Conservation (phyloP, 2,329 filamentous ascomycete species). For the Aureobasidium pullulans region DNA sequence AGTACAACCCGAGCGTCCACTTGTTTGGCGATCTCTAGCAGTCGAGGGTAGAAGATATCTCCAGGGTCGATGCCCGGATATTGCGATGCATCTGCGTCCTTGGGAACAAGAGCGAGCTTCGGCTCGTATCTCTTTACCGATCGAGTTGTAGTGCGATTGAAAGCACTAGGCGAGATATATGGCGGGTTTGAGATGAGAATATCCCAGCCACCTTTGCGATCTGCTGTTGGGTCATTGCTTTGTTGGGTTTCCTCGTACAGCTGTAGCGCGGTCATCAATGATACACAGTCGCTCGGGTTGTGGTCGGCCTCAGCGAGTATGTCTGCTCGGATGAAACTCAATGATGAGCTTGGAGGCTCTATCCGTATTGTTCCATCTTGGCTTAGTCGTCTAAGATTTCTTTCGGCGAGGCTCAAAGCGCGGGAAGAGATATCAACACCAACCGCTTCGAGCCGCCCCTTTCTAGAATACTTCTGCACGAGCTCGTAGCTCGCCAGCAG, state of each 20-base stretch:
- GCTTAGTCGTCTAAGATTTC: slow-evolving; percentile 44
- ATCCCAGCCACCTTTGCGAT: slow-evolving; percentile 31
- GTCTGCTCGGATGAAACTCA: slow-evolving; percentile 29
- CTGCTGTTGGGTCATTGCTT: no score
- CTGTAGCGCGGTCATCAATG: not conserved
- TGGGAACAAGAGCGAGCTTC: slow-evolving; percentile 65
- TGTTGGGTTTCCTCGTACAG: not conserved
- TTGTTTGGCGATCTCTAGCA: slow-evolving; percentile 49
- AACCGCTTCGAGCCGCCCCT: slow-evolving; percentile 41
- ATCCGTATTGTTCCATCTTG: not conserved
- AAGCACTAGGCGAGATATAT: slow-evolving; percentile 66
- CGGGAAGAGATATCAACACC: slow-evolving; percentile 66
- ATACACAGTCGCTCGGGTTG: not conserved
- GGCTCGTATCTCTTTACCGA: slow-evolving; percentile 82
- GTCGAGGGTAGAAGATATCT: slow-evolving; percentile 60
- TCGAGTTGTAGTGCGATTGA: slow-evolving; percentile 54
- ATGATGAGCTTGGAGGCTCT: no score
- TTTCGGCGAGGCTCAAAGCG: slow-evolving; percentile 58
- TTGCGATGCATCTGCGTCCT: slow-evolving; percentile 20
- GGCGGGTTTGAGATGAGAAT: slow-evolving; percentile 84
- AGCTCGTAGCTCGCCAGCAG: slow-evolving; percentile 64
- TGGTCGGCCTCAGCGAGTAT: slow-evolving; percentile 20
- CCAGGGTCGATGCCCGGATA: slow-evolving; percentile 20
- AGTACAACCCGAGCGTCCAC: slow-evolving; percentile 51
- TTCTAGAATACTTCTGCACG: slow-evolving; percentile 19